Percentiles rank a stretch among this genome's conserved stretches.
Evolutionary conservation across 192 early-diverging fungal species (phyloP).

Genomic region (Coemansia sp.): DNA sequence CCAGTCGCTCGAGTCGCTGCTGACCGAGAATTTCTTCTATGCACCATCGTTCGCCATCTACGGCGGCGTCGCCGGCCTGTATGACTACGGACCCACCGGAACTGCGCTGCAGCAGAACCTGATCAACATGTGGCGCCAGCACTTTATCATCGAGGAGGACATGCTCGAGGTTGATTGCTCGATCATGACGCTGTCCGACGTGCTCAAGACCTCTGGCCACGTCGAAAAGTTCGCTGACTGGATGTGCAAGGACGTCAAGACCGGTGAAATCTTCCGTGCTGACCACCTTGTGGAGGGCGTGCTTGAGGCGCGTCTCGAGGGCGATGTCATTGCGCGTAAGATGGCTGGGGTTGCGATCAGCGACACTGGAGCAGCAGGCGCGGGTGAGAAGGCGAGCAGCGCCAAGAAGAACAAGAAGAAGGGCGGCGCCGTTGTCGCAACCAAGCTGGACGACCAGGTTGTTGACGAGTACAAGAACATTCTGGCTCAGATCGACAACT

Average conservation of each 20-base stretch:
- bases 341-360: slow-evolving; percentile 34
- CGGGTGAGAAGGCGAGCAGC: slow-evolving; percentile 15
- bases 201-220: slow-evolving; percentile 98
- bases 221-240: slow-evolving; percentile 98
- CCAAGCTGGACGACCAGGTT: slow-evolving; percentile 63
- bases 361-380: slow-evolving; percentile 33
- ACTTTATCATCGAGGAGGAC: slow-evolving; percentile 99
- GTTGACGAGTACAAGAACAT: slow-evolving; percentile 78
- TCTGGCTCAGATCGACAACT: slow-evolving; percentile 97
- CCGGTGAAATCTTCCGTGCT: slow-evolving; percentile 92
- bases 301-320: slow-evolving; percentile 86
- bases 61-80: slow-evolving; percentile 95
- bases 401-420: slow-evolving; percentile 64
- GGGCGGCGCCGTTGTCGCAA: slow-evolving; percentile 63
- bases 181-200: slow-evolving; percentile 94
- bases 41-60: slow-evolving; percentile 95
- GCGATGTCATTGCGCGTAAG: slow-evolving; percentile 73
- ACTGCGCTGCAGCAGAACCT: slow-evolving; percentile 92
- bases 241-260: slow-evolving; percentile 94
- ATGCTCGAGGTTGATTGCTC: slow-evolving; percentile 99
- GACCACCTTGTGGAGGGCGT: slow-evolving; percentile 97
- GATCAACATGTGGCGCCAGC: slow-evolving; percentile 86
- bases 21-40: slow-evolving; percentile 94
- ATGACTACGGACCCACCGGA: slow-evolving; percentile 96
- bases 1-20: slow-evolving; percentile 67